phyloP scores from a whole-genome alignment of 371 early-diverging fungal species.

The Cladochytrium tenue region DNA sequence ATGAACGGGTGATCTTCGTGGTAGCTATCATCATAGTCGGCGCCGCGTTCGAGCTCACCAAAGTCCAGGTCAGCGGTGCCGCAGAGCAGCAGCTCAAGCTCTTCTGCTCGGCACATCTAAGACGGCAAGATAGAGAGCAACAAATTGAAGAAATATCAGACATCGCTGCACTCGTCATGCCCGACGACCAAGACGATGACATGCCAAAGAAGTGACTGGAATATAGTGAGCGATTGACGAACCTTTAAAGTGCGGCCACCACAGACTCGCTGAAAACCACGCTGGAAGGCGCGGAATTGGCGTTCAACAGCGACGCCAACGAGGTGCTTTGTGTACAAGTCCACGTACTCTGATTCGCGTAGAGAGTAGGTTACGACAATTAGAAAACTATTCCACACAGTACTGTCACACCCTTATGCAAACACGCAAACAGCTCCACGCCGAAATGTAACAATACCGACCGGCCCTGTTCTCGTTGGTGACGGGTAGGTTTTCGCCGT shows the following conservation, averaged over 20 bases:
- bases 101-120: slow-evolving; percentile 61
- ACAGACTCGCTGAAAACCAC: slow-evolving; percentile 80
- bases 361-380: neutral
- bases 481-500: slow-evolving; percentile 58
- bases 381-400: no score
- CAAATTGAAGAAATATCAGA: neutral
- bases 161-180: no score
- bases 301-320: slow-evolving; percentile 77
- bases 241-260: slow-evolving; percentile 67
- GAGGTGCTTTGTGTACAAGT: slow-evolving; percentile 78
- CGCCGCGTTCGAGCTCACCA: slow-evolving; percentile 61
- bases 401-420: no score
- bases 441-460: slow-evolving; percentile 4
- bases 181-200: no score
- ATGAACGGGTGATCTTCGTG: slow-evolving; percentile 68
- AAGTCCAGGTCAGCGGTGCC: slow-evolving; percentile 63
- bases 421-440: neutral
- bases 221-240: slow-evolving; percentile 27
- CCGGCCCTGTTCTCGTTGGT: slow-evolving; percentile 62
- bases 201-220: slow-evolving; percentile 7
- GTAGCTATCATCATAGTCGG: slow-evolving; percentile 84
- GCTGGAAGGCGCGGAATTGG: slow-evolving; percentile 81
- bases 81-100: slow-evolving; percentile 67
- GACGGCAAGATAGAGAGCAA: neutral
- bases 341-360: slow-evolving; percentile 56